Conservation (phyloP, 805 yeast species). For the Lipomyces starkeyi region DNA sequence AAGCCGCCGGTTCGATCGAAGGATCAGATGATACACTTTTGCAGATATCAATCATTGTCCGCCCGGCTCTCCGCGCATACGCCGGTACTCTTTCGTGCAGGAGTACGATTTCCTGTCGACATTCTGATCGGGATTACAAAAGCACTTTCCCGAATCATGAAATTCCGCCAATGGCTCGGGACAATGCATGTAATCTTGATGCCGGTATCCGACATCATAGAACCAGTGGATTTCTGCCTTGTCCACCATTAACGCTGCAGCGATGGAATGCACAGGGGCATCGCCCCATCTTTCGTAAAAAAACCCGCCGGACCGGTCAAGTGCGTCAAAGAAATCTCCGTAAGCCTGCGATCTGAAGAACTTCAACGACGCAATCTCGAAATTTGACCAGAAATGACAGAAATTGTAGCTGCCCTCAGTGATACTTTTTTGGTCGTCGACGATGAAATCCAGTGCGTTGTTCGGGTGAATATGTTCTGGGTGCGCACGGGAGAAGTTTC, state of each 20-base stretch:
- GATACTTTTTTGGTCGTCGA: constrained; percentile 61
- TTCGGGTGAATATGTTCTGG: constrained; percentile 67
- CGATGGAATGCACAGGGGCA: constrained; percentile 87
- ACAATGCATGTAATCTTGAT: constrained; percentile 46
- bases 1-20: no score
- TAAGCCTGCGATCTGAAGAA: constrained; percentile 63
- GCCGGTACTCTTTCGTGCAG: constrained; percentile 27
- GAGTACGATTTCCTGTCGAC: constrained; percentile 28
- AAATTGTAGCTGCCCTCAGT: constrained; percentile 59
- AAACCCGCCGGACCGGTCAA: constrained; percentile 68
- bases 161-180: constrained; percentile 32
- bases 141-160: constrained; percentile 34
- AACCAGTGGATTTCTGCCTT: constrained; percentile 72
- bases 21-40: no score
- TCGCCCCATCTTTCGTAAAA: constrained; percentile 76
- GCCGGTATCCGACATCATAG: constrained; percentile 81
- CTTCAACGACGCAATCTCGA: constrained; percentile 65
- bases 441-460: constrained; percentile 62
- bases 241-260: constrained; percentile 63
- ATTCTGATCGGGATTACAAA: constrained; percentile 33
- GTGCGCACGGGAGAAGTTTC: constrained; percentile 52
- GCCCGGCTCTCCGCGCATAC: constrained; percentile 24
- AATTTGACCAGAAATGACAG: constrained; percentile 85
- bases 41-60: no score
- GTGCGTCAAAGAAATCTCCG: constrained; percentile 57